Conservation (phyloP, 2,329 filamentous ascomycete genomes). For the Stemphylium vesicarium region DNA sequence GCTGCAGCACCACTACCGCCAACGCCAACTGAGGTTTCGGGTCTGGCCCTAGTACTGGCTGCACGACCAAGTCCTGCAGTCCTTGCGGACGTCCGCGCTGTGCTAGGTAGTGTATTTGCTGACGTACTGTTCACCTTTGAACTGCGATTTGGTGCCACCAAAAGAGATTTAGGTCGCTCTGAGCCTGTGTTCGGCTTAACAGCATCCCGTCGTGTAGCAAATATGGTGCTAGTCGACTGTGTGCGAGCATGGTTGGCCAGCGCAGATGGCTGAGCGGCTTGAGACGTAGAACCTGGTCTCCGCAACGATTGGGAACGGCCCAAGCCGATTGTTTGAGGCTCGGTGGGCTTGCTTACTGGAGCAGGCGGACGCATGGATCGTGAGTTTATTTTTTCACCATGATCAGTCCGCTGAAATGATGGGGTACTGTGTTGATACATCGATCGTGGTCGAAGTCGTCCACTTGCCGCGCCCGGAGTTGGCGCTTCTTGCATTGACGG, state of each 20-base stretch:
- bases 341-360: slow-evolving; percentile 26
- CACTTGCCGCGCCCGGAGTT: slow-evolving; percentile 5
- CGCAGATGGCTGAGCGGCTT: slow-evolving; percentile 17
- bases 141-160: slow-evolving; percentile 18
- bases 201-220: slow-evolving; percentile 20
- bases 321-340: slow-evolving; percentile 23
- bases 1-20: slow-evolving; percentile 11
- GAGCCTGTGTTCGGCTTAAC: slow-evolving; percentile 16
- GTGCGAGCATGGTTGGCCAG: slow-evolving; percentile 32
- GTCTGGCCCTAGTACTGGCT: slow-evolving; percentile 28
- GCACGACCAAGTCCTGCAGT: slow-evolving; percentile 36
- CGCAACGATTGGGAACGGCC: slow-evolving; percentile 40
- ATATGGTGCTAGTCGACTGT: slow-evolving; percentile 32
- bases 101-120: slow-evolving; percentile 14
- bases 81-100: slow-evolving; percentile 27
- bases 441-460: slow-evolving; percentile 39
- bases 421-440: slow-evolving; percentile 35
- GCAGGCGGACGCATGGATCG: slow-evolving; percentile 27
- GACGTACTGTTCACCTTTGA: slow-evolving; percentile 13
- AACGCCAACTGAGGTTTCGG: slow-evolving; percentile 18
- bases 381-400: slow-evolving; percentile 11
- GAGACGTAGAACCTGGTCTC: slow-evolving; percentile 30
- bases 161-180: slow-evolving; percentile 37
- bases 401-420: slow-evolving; percentile 9
- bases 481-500: not conserved